Evolutionary conservation across 768 basidiomycete genomes (phyloP), one percentile per base, ranked within the genome.

Genomic region (Holtermanniella nyarrowii): DNA sequence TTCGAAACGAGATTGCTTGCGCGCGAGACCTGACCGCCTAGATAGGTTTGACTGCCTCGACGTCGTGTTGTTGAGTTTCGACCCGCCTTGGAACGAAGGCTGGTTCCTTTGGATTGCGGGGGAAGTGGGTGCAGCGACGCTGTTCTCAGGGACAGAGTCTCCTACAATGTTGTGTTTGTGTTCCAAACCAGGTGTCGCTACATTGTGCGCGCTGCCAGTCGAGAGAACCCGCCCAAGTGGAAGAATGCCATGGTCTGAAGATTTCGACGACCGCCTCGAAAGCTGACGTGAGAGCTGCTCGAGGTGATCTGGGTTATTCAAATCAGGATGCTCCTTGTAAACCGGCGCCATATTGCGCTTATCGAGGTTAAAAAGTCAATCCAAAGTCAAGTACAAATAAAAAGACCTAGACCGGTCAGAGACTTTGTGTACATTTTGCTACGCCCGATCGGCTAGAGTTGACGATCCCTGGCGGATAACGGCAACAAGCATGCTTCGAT

Each of bases 201-300:
- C n/a, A n/a, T n/a, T n/a, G n/a, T n/a, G n/a, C n/a, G n/a, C n/a
- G n/a, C n/a, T n/a, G n/a, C n/a, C n/a, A n/a, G n/a, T n/a, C n/a
- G n/a, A n/a, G n/a, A n/a, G n/a, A n/a, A n/a, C n/a, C n/a, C n/a
- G n/a, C n/a, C n/a, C n/a, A n/a, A n/a, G n/a, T n/a, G n/a, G n/a
- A n/a, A n/a, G n/a, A n/a, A n/a, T n/a, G n/a, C n/a, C n/a, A n/a
- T n/a, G 10, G 20, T 11, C 37, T 16, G 26, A 40, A 13, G n/a
- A 50, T 37, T 40, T 21, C 2, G 49, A 42, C 16, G 49, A 23
- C 49, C 39, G n/a, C 39, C 49, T 12, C 49, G n/a, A 22, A 11
- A 43, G 22, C 39, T 12, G 20, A 23, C 40, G 41, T 40, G 25
- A 25, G 24, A 43, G 39, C 40, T 4, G 20, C n/a, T 16, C 18